Evolutionary conservation across 495 filamentous ascomycete genomes (phyloP), one percentile per base, ranked within the genome.

Genomic region (Aspergillus nanangensis): DNA sequence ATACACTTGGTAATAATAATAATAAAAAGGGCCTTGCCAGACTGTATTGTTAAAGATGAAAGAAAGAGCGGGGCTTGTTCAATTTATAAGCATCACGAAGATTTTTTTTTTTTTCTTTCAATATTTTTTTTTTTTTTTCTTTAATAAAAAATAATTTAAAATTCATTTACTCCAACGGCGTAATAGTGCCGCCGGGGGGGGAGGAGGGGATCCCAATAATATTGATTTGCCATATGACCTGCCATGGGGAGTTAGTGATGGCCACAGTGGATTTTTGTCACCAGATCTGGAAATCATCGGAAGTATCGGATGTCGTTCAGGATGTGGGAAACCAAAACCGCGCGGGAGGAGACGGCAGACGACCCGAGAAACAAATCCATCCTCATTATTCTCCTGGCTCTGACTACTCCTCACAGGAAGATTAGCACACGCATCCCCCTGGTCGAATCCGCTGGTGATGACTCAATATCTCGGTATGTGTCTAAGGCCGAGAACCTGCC

Each of bases 191-290:
- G 40, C 32, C 42, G 41, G 45, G 40, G 44, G 33, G 35, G 27
- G 38, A 38, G 44, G 35, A 27, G 32, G 45, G 45, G 29, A 38
- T 48, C 40, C 42, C 52, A 53, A 47, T 47, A 47, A 33, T 38
- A 52, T 43, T 35, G 55, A 55, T 46, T 52, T 55, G 48, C 55
- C 51, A 47, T 50, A 48, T 46, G 54, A 57, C 54, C 39, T 57
- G 54, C 50, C 50, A 47, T 43, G 48, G 48, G 46, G 25, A 44
- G 51, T 48, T 41, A 48, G 47, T 35, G 48, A 53, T 51, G 41
- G 51, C 44, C 48, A 46, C 24, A 36, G 55, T 54, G 55, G 55
- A 51, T 53, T 57, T 35, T 47, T 49, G 46, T 46, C 41, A 50
- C 51, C 51, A 51, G 51, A 55, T 50, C 41, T 51, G 51, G 55